Evolutionary conservation across 306 rosid genomes (phyloP).

Genomic region (Vigna angularis): DNA sequence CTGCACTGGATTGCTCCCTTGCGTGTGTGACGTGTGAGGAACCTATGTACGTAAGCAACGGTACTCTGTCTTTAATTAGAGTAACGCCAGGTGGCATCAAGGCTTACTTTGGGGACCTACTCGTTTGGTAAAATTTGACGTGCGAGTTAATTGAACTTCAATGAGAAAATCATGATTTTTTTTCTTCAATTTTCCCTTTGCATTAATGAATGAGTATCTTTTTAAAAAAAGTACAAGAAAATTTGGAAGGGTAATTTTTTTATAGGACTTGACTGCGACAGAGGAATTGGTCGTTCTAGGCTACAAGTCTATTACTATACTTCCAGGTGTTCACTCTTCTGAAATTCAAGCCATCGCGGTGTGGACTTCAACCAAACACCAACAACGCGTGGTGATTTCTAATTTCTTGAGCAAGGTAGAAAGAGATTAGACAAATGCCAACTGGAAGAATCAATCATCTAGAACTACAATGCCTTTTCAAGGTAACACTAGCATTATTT

Average conservation of each 20-base stretch:
- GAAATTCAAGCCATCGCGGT: neutral
- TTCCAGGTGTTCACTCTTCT: slow-evolving; percentile 10
- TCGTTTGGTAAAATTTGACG: slow-evolving; percentile 47
- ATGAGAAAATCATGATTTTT: neutral
- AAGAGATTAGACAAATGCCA: neutral
- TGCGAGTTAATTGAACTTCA: slow-evolving; percentile 29
- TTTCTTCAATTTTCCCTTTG: neutral
- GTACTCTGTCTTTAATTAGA: slow-evolving; percentile 39
- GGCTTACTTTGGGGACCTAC: slow-evolving; percentile 27
- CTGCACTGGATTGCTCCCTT: neutral
- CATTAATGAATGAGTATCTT: neutral
- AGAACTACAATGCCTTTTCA: neutral
- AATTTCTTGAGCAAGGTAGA: neutral
- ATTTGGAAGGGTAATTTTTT: slow-evolving; percentile 2
- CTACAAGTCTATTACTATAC: neutral
- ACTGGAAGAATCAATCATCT: neutral
- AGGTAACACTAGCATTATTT: neutral
- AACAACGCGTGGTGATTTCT: slow-evolving; percentile 35
- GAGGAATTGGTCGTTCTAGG: neutral
- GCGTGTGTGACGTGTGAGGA: slow-evolving; percentile 42
- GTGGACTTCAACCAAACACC: slow-evolving; percentile 25
- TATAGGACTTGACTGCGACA: slow-evolving; percentile 19
- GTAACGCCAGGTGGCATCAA: slow-evolving; percentile 49
- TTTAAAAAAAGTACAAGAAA: slow-evolving; percentile 18
- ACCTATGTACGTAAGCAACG: slow-evolving; percentile 39